Conservation (phyloP, 805 yeast genomes). For the Saccharomycopsis schoenii region DNA sequence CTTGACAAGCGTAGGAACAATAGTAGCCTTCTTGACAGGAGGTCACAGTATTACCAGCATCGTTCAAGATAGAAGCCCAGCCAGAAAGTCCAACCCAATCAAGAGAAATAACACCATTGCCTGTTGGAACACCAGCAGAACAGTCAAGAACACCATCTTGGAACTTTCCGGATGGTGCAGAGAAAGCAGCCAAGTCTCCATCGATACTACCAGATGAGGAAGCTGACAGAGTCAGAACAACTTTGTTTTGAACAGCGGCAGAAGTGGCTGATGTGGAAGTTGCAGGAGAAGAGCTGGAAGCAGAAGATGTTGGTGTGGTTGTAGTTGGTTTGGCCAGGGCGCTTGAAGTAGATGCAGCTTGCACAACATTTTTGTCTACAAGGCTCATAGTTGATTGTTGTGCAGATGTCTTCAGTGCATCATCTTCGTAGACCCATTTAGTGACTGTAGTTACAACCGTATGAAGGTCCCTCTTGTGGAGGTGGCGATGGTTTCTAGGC, state of each 20-base stretch:
- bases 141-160: constrained; percentile 62
- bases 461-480: not conserved
- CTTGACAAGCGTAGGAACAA: constrained; percentile 71
- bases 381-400: not conserved
- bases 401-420: not conserved
- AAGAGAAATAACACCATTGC: constrained; percentile 57
- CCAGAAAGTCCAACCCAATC: constrained; percentile 46
- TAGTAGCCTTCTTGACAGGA: constrained; percentile 55
- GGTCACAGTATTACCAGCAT: constrained; percentile 57
- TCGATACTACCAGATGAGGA: constrained; percentile 41
- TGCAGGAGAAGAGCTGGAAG: not conserved
- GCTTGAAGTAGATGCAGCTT: not conserved
- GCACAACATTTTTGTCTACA: not conserved
- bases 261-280: not conserved
- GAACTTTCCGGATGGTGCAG: constrained; percentile 38
- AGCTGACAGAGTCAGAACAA: not conserved
- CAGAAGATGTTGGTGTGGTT: not conserved
- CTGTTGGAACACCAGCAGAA: constrained; percentile 53
- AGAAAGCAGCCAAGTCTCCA: constrained; percentile 45
- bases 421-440: constrained; percentile 2
- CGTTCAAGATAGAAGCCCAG: constrained; percentile 42
- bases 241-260: not conserved
- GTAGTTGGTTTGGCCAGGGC: not conserved
- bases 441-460: not conserved
- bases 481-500: not conserved